These are phyloP conservation scores for Coffea eugenioides DNA, from an alignment of 257 asterid species.

Conservation along the genomic window DNA sequence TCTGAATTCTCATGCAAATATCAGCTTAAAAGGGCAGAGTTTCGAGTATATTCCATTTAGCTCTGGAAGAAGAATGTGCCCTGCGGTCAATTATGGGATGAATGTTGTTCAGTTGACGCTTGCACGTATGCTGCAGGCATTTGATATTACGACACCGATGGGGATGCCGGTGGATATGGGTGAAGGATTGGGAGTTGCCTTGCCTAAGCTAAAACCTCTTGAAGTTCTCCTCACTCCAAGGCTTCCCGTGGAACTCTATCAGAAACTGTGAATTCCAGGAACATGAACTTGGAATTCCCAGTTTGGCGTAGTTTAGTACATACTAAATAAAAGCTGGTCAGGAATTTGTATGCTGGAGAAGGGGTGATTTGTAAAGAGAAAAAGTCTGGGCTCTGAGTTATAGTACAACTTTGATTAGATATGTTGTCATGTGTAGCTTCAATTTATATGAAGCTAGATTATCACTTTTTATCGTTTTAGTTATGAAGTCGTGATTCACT, in stretches of 20 bases:
- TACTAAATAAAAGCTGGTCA: too few relatives aligned
- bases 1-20: constrained; percentile 30
- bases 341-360: too few relatives aligned
- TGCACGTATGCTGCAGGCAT: constrained; percentile 54
- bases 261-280: too few relatives aligned
- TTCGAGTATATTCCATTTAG: constrained; percentile 59
- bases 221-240: constrained; percentile 31
- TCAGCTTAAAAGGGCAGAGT: constrained; percentile 41
- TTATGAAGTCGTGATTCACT: too few relatives aligned
- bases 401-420: too few relatives aligned
- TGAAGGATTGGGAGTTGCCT: constrained; percentile 41
- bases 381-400: too few relatives aligned
- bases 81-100: constrained; percentile 43
- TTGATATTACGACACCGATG: constrained; percentile 27
- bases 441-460: too few relatives aligned
- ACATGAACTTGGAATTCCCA: too few relatives aligned
- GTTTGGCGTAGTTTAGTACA: too few relatives aligned
- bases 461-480: too few relatives aligned
- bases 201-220: constrained; percentile 42
- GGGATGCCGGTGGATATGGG: constrained; percentile 43
- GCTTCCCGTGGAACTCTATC: constrained; percentile 20
- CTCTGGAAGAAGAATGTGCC: constrained; percentile 52
- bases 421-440: too few relatives aligned
- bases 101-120: constrained; percentile 42
- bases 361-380: too few relatives aligned